These are phyloP conservation scores for Aureobasidium sp. DNA, from an alignment of 2,329 filamentous ascomycete genomes.

Conservation along the genomic window DNA sequence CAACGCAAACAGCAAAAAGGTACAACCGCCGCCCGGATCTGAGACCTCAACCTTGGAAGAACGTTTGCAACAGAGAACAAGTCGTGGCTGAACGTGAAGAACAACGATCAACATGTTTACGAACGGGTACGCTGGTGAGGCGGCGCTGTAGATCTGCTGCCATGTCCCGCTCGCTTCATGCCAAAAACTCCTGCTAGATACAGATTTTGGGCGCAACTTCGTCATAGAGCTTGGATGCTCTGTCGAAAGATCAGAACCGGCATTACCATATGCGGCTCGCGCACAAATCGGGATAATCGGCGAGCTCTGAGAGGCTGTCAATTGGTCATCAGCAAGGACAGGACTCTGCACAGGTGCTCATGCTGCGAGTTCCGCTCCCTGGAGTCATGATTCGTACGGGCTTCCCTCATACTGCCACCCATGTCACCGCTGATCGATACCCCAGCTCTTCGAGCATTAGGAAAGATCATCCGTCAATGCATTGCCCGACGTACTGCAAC, in stretches of 20 bases:
- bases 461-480: conserved; percentile 11
- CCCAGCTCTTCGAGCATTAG: conserved; percentile 4
- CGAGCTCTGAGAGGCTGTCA: not conserved
- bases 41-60: not conserved
- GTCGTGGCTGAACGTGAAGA: not conserved
- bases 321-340: not conserved
- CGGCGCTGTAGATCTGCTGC: conserved; percentile 5
- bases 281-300: not conserved
- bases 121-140: not conserved
- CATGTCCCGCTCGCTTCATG: not conserved
- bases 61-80: not conserved
- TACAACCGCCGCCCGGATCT: conserved; percentile 4
- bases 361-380: not conserved
- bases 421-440: conserved; percentile 17
- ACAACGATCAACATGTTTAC: not conserved
- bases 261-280: not conserved
- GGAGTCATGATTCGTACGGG: not conserved
- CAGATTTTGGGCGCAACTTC: not conserved
- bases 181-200: not conserved
- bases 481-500: not conserved
- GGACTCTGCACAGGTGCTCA: not conserved
- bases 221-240: not conserved
- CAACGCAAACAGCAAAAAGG: not conserved
- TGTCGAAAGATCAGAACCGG: not conserved
- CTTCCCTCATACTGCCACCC: not conserved